Conservation (phyloP, 2,329 filamentous ascomycete genomes). For the Paecilomyces sp. region DNA sequence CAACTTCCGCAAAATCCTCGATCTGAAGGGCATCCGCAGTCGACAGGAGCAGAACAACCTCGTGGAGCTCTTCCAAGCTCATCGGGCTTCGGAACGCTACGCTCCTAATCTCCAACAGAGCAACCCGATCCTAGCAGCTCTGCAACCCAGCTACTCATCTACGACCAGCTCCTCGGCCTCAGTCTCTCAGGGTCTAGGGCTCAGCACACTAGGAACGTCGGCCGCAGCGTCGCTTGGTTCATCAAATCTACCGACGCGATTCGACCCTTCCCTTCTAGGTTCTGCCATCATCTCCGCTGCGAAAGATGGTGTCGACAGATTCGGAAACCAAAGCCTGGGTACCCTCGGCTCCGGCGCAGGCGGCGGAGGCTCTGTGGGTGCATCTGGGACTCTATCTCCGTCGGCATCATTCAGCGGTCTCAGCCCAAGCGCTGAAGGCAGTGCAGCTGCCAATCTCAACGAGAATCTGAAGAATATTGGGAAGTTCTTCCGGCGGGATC, state of each 20-base stretch:
- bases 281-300: conserved; percentile 85
- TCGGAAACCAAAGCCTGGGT: conserved; percentile 55
- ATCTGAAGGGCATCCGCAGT: conserved; percentile 79
- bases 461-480: conserved; percentile 94
- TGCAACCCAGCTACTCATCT: conserved; percentile 34
- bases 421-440: conserved; percentile 15
- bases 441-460: conserved; percentile 65
- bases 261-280: conserved; percentile 76
- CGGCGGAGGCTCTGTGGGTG: conserved; percentile 21
- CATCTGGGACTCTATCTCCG: conserved; percentile 2
- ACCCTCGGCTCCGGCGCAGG: conserved; percentile 22
- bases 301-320: conserved; percentile 70
- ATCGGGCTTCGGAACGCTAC: conserved; percentile 60
- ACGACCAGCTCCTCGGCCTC: conserved; percentile 21
- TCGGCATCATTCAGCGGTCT: conserved; percentile 12
- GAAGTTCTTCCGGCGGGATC: conserved; percentile 89
- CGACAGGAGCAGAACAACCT: conserved; percentile 76
- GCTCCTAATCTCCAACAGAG: conserved; percentile 60
- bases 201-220: conserved; percentile 39
- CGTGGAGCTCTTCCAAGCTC: conserved; percentile 84
- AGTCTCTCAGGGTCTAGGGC: conserved; percentile 37
- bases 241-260: conserved; percentile 49
- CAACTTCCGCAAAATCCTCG: conserved; percentile 94
- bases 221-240: conserved; percentile 36
- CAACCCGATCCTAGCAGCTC: conserved; percentile 63